Percentiles rank a stretch among this genome's conserved stretches.
These are phyloP conservation scores for Lachnellula suecica DNA, from an alignment of 2,329 filamentous ascomycete genomes.

Conservation along the genomic window DNA sequence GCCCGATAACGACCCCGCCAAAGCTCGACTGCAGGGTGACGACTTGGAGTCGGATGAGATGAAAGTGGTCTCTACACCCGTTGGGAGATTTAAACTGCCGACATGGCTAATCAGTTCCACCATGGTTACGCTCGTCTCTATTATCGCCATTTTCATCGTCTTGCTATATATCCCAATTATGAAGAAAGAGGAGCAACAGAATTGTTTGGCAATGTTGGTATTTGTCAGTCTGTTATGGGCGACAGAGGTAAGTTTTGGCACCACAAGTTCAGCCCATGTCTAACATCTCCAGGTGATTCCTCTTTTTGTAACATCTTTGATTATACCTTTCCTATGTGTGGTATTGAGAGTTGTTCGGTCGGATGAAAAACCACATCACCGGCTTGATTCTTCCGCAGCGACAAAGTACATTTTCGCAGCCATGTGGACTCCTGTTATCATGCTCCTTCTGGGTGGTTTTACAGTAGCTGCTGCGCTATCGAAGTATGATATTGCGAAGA, in stretches of 20 bases:
- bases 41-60: conserved; percentile 61
- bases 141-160: conserved; percentile 70
- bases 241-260: conserved; percentile 69
- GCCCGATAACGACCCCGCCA: conserved; percentile 64
- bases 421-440: conserved; percentile 99
- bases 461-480: conserved; percentile 92
- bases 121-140: conserved; percentile 72
- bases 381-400: conserved; percentile 77
- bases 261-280: not conserved
- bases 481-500: conserved; percentile 97
- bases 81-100: conserved; percentile 75
- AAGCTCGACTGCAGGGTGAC: conserved; percentile 80
- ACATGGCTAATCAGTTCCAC: conserved; percentile 81
- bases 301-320: conserved; percentile 90
- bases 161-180: conserved; percentile 79
- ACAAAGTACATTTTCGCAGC: conserved; percentile 84
- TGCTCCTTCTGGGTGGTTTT: conserved; percentile 94
- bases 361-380: conserved; percentile 66
- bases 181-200: conserved; percentile 86
- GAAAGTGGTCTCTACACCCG: conserved; percentile 74
- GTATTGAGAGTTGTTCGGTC: conserved; percentile 80
- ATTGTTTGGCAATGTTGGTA: conserved; percentile 88
- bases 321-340: conserved; percentile 92
- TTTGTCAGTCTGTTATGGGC: conserved; percentile 96
- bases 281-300: conserved; percentile 71